These are phyloP conservation scores for Calocera viscosa DNA, from an alignment of 768 basidiomycete species.

Conservation along the genomic window DNA sequence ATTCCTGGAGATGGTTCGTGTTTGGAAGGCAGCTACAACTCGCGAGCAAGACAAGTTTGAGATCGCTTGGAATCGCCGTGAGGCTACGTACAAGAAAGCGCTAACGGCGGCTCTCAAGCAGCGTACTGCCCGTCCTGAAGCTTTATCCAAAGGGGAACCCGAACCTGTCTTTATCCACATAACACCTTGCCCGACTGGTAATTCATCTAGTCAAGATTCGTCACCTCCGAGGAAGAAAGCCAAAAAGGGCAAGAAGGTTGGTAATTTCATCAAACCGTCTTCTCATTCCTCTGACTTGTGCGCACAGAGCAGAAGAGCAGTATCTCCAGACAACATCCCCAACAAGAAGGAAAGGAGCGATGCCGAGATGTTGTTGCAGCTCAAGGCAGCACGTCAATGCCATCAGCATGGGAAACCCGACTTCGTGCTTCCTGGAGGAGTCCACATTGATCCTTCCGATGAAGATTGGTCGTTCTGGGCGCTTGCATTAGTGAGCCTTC, in stretches of 20 bases:
- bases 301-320: not conserved
- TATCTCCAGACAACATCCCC: not conserved
- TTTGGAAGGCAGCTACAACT: not conserved
- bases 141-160: too few species aligned
- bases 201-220: too few species aligned
- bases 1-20: not conserved
- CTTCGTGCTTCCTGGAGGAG: not conserved
- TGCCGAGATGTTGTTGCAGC: not conserved
- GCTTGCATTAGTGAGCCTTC: not conserved
- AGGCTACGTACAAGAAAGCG: not conserved
- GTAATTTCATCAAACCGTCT: too few species aligned
- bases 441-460: not conserved
- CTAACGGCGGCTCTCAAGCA: too few species aligned
- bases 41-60: not conserved
- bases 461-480: not conserved
- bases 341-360: not conserved
- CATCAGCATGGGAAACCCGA: not conserved
- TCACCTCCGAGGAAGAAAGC: too few species aligned
- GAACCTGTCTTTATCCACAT: too few species aligned
- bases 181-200: too few species aligned
- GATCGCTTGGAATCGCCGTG: not conserved
- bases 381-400: not conserved
- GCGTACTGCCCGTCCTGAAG: too few species aligned
- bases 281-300: too few species aligned
- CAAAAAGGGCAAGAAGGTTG: too few species aligned